phyloP scores from a whole-genome alignment of 2,329 filamentous ascomycete species.

The Xylariaceae sp. region DNA sequence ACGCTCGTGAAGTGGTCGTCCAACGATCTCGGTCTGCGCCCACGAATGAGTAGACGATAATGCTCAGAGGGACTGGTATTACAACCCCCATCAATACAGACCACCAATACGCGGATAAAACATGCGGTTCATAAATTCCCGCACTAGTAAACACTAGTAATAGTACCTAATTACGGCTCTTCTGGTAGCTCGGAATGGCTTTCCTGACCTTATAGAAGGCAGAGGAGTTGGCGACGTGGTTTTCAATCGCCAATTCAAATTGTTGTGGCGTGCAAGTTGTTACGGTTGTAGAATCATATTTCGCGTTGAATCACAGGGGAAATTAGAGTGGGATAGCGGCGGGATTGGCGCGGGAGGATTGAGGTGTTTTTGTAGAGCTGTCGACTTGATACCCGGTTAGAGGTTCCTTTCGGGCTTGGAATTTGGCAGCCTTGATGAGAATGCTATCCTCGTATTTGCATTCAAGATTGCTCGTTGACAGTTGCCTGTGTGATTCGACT shows the following conservation, averaged over 20 bases:
- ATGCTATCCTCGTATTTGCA: too few species aligned
- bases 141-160: slow-evolving; percentile 13
- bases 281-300: too few species aligned
- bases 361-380: slow-evolving; percentile 20
- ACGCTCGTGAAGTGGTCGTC: slow-evolving; percentile 80
- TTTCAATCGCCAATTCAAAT: background rate
- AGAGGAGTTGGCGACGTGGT: background rate
- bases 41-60: slow-evolving; percentile 11
- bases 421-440: slow-evolving; percentile 16
- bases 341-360: slow-evolving; percentile 16
- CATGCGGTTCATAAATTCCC: slow-evolving; percentile 5
- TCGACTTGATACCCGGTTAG: slow-evolving; percentile 39
- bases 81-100: background rate
- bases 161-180: slow-evolving; percentile 16
- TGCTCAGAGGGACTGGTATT: background rate
- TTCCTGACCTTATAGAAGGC: background rate
- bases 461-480: too few species aligned
- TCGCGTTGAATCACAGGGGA: background rate
- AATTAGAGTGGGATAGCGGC: slow-evolving; percentile 7
- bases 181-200: background rate
- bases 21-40: slow-evolving; percentile 30
- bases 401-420: slow-evolving; percentile 29
- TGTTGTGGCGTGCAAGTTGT: background rate
- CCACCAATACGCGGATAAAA: slow-evolving; percentile 2
- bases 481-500: too few species aligned